phyloP scores from a whole-genome alignment of 2,329 filamentous ascomycete species.

The Trichoderma atroviride region DNA sequence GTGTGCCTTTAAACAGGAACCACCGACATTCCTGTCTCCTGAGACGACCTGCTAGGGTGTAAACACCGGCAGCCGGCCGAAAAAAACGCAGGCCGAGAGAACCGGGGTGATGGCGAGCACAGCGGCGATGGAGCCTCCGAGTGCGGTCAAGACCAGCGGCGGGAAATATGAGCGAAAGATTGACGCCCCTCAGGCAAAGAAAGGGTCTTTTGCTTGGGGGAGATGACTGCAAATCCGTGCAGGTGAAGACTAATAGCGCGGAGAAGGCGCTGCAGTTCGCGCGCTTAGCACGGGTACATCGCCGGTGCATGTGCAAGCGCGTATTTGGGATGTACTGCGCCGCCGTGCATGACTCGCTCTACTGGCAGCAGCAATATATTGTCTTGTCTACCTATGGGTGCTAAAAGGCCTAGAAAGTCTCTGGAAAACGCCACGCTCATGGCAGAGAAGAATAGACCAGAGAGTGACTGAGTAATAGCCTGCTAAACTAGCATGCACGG shows the following conservation, averaged over 20 bases:
- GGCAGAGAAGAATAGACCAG: background rate
- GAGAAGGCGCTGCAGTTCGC: background rate
- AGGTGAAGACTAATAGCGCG: background rate
- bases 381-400: no score
- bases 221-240: background rate
- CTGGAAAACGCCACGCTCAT: background rate
- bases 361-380: no score
- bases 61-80: background rate
- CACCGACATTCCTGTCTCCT: conserved; percentile 26
- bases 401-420: no score
- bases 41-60: conserved; percentile 10
- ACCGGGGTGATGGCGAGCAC: background rate
- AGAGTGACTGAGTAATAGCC: background rate
- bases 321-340: background rate
- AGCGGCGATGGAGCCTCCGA: background rate
- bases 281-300: no score
- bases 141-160: background rate
- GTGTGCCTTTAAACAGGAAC: conserved; percentile 8
- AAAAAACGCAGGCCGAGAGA: background rate
- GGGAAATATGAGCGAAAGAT: background rate
- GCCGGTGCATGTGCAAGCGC: no score
- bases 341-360: background rate
- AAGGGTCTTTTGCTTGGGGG: background rate
- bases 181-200: background rate
- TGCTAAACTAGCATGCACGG: no score